phyloP scores from a whole-genome alignment of 2,329 filamentous ascomycete species.

The Pochonia chlamydosporia region DNA sequence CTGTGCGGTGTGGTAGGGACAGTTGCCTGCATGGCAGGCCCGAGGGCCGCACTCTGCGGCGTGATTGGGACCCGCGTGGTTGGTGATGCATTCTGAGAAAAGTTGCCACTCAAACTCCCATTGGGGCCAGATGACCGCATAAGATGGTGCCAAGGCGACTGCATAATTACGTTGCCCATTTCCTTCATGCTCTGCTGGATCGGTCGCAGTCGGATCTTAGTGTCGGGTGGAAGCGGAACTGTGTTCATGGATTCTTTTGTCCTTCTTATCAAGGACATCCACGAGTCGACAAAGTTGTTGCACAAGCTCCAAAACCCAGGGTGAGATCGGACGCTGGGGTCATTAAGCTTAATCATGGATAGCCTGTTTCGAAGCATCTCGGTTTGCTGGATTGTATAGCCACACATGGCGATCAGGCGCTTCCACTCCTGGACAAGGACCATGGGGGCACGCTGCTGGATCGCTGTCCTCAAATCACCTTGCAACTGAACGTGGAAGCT shows the following conservation, averaged over 20 bases:
- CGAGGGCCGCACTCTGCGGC: slow-evolving; percentile 81
- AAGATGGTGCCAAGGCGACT: slow-evolving; percentile 51
- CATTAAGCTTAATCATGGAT: slow-evolving; percentile 76
- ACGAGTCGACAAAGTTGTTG: slow-evolving; percentile 66
- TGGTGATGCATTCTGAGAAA: slow-evolving; percentile 21
- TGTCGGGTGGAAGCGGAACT: slow-evolving; percentile 55
- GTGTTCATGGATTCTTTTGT: slow-evolving; percentile 51
- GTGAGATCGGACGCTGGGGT: slow-evolving; percentile 66
- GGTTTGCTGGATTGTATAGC: slow-evolving; percentile 64
- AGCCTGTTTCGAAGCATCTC: slow-evolving; percentile 68
- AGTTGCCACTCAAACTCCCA: slow-evolving; percentile 14
- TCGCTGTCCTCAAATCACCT: slow-evolving; percentile 56
- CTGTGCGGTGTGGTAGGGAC: slow-evolving; percentile 66
- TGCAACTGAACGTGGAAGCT: slow-evolving; percentile 62
- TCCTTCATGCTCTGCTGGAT: slow-evolving; percentile 81
- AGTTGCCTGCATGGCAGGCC: slow-evolving; percentile 84
- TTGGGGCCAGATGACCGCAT: slow-evolving; percentile 15
- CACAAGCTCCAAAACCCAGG: slow-evolving; percentile 62
- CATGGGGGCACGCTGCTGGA: slow-evolving; percentile 53
- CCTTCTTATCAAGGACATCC: slow-evolving; percentile 58
- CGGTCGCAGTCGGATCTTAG: slow-evolving; percentile 68
- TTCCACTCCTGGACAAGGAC: slow-evolving; percentile 62
- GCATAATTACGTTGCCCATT: slow-evolving; percentile 63
- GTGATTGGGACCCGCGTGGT: slow-evolving; percentile 60
- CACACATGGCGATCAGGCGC: slow-evolving; percentile 65